phyloP scores from a whole-genome alignment of 2,329 filamentous ascomycete genomes.

The Ophiosphaerella korrae region DNA sequence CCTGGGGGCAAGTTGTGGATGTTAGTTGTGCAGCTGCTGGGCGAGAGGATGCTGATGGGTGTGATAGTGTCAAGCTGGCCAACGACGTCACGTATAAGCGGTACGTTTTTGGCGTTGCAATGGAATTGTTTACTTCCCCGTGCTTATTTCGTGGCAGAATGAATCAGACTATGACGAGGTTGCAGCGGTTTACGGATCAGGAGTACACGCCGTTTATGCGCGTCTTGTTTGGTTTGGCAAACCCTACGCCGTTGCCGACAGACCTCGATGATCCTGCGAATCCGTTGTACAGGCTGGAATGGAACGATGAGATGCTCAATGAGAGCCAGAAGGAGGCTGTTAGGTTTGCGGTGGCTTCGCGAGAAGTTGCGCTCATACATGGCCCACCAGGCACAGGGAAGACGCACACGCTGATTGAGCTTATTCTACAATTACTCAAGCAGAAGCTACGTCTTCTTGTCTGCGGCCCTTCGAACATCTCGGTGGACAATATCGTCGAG shows the following conservation, averaged over 20 bases:
- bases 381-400: slow-evolving; percentile 96
- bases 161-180: slow-evolving; percentile 66
- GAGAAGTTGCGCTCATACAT: slow-evolving; percentile 87
- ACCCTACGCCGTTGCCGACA: slow-evolving; percentile 56
- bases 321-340: slow-evolving; percentile 68
- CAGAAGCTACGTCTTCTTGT: slow-evolving; percentile 78
- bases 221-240: slow-evolving; percentile 64
- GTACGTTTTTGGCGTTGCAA: slow-evolving; percentile 42
- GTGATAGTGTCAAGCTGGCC: slow-evolving; percentile 64
- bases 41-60: slow-evolving; percentile 38
- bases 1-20: slow-evolving; percentile 65
- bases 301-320: slow-evolving; percentile 63
- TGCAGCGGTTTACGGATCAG: slow-evolving; percentile 61
- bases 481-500: slow-evolving; percentile 97
- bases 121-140: slow-evolving; percentile 1
- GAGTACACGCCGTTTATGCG: slow-evolving; percentile 64
- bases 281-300: slow-evolving; percentile 54
- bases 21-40: slow-evolving; percentile 50
- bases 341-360: slow-evolving; percentile 80
- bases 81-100: slow-evolving; percentile 70
- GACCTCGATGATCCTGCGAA: slow-evolving; percentile 51
- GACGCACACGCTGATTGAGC: slow-evolving; percentile 92
- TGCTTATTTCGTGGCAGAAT: slow-evolving; percentile 52
- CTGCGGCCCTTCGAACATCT: slow-evolving; percentile 96
- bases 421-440: slow-evolving; percentile 87